Base-by-base conservation (phyloP, 2,329 filamentous ascomycete species). In the Aspergillus fumigatiaffinis region DNA sequence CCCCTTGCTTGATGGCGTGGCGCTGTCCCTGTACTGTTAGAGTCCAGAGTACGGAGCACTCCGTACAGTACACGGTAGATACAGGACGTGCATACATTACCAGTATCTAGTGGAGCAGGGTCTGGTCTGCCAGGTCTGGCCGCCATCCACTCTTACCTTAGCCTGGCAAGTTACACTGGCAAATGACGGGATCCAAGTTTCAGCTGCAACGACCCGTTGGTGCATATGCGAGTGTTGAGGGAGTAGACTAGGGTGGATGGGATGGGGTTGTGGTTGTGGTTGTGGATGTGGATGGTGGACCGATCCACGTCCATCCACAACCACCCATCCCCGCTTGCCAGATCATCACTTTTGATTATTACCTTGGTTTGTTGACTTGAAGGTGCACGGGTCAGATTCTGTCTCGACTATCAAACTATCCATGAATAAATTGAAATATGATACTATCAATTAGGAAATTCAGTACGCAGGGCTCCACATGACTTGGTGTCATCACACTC, bases 191-290 rank as follows among this genome's bases (percentile, higher is more conserved):
- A 54, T 52, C 55, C 52, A 32, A 51, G 63, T 65, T 64, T 65
- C 63, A 64, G 58, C 63, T 64, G 63, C 63, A 64, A 57, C 62
- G 53, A 63, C 58, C 63, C 63, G 63, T 63, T 14, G 57, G 53
- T 65, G 63, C 63, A 65, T 64, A 64, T 64, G 60, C 62, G 61
- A 60, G 56, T 60, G 53, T 54, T 47, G 44, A 47, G 12, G 56
- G 46, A 48, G 48, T 23, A 46, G 56, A 42, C 52, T 29, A 46
- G 56, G 56, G 52, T 44, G 46, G 51, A 32, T 53, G 29, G 29
- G 29, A 14, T 32, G 29, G 28, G 26, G n/a, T n/a, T n/a, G n/a
- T n/a, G n/a, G 25, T 6, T 26, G 25, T 5, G 28, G 28, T 29
- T 29, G 9, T 29, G 28, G 28, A 10, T 29, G 29, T 29, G 29